Evolutionary conservation across 345 rosid species (phyloP), one percentile per base, ranked within the genome.

Genomic region (Syzygium grande): DNA sequence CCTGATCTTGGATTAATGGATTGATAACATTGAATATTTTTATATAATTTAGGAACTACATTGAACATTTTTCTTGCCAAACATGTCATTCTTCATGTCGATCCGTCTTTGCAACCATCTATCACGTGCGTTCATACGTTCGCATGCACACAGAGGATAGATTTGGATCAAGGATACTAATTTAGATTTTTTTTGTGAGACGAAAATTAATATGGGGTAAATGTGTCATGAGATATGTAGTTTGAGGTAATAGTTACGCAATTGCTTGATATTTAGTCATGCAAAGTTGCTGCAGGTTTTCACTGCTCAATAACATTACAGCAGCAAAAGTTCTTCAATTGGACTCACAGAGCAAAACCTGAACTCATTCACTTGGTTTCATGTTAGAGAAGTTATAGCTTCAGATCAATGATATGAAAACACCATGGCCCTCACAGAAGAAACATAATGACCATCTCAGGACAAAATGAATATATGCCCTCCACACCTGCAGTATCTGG

Each of bases 21-120:
- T 1, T 0, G 65, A 58, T 0, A 3, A 25, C 0, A 59, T 11
- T 59, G 0, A n/a, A 59, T 43, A 43, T 5, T 43, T 43, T 43
- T 1, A 43, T 58, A 58, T 2, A 59, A 7, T 27, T 59, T 6
- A 1, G 0, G 3, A 5, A 27, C 12, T 7, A 27, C 0, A 59
- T 59, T 0, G 2, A 0, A 5, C 0, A 59, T 43, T 43, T 43
- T 43, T 7, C 46, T 43, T 43, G 46, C 46, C 46, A 43, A 43
- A 43, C 46, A 6, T 43, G 7, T 43, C 46, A 43, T 43, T 43
- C 46, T 43, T 43, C 46, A 6, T 43, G 46, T 43, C 46, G 1
- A 43, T 43, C 46, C 7, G 46, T 43, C 7, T 43, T n/a, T 43
- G 46, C 46, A 43, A 43, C 46, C 46, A 43, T 43, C 46, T 43